These are phyloP conservation scores for Phenoliferia sp. DNA, from an alignment of 1,284 basidiomycete species.

Conservation along the genomic window DNA sequence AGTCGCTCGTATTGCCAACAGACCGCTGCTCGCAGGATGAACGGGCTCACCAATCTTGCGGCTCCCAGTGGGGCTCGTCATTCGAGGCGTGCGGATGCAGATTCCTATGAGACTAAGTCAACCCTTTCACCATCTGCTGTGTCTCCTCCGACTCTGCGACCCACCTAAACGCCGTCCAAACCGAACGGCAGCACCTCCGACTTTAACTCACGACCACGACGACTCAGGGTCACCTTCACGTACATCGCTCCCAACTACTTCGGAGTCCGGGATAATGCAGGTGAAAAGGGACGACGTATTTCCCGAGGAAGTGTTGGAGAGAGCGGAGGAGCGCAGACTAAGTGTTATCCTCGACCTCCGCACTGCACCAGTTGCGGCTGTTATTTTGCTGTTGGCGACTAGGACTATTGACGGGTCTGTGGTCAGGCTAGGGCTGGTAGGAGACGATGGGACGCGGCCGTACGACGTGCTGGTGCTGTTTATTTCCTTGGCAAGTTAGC, in stretches of 20 bases:
- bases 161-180: slow-evolving; percentile 15
- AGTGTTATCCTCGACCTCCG: slow-evolving; percentile 56
- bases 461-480: slow-evolving; percentile 92
- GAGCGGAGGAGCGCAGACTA: slow-evolving; percentile 11
- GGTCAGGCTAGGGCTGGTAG: slow-evolving; percentile 63
- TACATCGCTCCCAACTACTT: not conserved
- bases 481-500: slow-evolving; percentile 61
- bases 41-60: not conserved
- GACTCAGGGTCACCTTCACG: not conserved
- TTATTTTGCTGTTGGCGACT: slow-evolving; percentile 69
- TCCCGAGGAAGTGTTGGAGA: not conserved
- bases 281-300: not conserved
- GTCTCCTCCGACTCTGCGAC: slow-evolving; percentile 35
- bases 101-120: slow-evolving; percentile 42
- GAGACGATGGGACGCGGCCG: slow-evolving; percentile 72
- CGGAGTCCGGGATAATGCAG: slow-evolving; percentile 8
- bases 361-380: slow-evolving; percentile 71
- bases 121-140: slow-evolving; percentile 22
- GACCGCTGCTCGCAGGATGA: not conserved
- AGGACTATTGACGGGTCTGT: slow-evolving; percentile 62
- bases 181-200: not conserved
- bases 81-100: slow-evolving; percentile 57
- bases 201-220: not conserved
- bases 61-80: slow-evolving; percentile 56
- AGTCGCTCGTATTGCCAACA: slow-evolving; percentile 37